Evolutionary conservation across 768 basidiomycete species (phyloP), one percentile per base, ranked within the genome.

Genomic region (Mycena latifolia): DNA sequence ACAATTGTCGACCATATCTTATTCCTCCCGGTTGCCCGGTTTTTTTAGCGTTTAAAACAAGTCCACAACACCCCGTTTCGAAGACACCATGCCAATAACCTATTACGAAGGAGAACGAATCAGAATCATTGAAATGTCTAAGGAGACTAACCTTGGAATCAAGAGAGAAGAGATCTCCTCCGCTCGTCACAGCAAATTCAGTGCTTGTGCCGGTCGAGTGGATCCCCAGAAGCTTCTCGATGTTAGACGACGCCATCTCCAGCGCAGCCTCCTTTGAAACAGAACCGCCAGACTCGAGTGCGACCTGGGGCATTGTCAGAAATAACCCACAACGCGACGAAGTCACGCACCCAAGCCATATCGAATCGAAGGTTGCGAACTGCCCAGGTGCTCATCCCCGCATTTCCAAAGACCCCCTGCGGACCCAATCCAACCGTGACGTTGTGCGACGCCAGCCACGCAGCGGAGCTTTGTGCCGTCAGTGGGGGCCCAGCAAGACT

Each of bases 341-440:
- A 59, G 55, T 4, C 25, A n/a, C 85, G 71, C 69, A 90, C 91
- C 94, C 94, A 96, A 58, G 85, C 92, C 55, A 86, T 78, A 69
- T 95, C 92, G 67, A 93, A 90, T 10, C 92, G 84, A 20, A 89
- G 84, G 65, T 90, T 92, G 43, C 91, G 86, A 8, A 90, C 88
- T 51, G 83, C 82, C 88, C 85, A 89, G 15, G 45, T 66, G 29
- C 50, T 54, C 59, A 65, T 56, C 2, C 20, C 2, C 5, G 63
- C 20, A 5, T 10, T 8, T 17, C 39, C 60, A 8, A 11, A 11
- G n/a, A 63, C 24, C 8, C 57, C 58, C 39, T 63, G 62, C 20
- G 69, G 65, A 11, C 89, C 91, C 55, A 93, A 73, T 14, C 86
- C 91, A 25, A 92, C 86, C 11, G 88, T 90, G 28, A 96, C 89